A percentile compares a stretch with the other conserved stretches of the same genome.
Conservation (phyloP, 1,139 yeast species). For the Suhomyces choctaworum region DNA sequence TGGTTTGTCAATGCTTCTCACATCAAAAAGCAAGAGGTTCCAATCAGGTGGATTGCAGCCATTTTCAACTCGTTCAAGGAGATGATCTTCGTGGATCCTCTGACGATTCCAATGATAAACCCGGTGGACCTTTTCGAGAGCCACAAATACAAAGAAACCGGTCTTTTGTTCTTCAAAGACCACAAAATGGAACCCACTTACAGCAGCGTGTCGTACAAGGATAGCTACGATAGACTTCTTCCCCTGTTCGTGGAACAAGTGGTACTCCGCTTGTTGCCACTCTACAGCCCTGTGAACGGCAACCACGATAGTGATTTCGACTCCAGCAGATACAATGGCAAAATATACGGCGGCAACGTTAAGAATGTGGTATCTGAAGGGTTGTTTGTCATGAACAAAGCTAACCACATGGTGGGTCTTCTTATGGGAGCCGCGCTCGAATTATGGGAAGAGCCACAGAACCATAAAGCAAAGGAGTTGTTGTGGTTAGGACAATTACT, state of each 20-base stretch:
- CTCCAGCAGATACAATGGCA: constrained; percentile 6
- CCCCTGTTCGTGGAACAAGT: constrained; percentile 1
- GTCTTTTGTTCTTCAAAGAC: constrained; percentile 24
- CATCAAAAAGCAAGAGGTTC: constrained; percentile 10
- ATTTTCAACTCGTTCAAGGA: constrained; percentile 25
- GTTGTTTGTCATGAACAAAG: constrained; percentile 13
- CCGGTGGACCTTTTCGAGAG: constrained; percentile 19
- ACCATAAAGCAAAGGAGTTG: constrained; percentile 12
- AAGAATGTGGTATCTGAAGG: constrained; percentile 8
- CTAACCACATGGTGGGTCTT: constrained; percentile 11
- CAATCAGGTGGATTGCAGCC: constrained; percentile 25
- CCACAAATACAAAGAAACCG: constrained; percentile 16
- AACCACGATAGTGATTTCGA: background rate
- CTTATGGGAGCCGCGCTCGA: constrained; percentile 13
- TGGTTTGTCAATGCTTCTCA: constrained; percentile 20
- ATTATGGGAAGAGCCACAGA: constrained; percentile 6
- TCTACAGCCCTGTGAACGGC: background rate
- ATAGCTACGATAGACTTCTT: constrained; percentile 1
- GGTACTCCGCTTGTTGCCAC: constrained; percentile 1
- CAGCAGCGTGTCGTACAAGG: constrained; percentile 2
- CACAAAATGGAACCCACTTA: constrained; percentile 6
- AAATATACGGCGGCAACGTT: constrained; percentile 4
- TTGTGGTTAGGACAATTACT: constrained; percentile 17
- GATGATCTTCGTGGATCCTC: constrained; percentile 23
- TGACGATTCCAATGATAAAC: constrained; percentile 20